These are phyloP conservation scores for Basidiobolus meristosporus DNA, from an alignment of 371 early-diverging fungal genomes.

Conservation along the genomic window DNA sequence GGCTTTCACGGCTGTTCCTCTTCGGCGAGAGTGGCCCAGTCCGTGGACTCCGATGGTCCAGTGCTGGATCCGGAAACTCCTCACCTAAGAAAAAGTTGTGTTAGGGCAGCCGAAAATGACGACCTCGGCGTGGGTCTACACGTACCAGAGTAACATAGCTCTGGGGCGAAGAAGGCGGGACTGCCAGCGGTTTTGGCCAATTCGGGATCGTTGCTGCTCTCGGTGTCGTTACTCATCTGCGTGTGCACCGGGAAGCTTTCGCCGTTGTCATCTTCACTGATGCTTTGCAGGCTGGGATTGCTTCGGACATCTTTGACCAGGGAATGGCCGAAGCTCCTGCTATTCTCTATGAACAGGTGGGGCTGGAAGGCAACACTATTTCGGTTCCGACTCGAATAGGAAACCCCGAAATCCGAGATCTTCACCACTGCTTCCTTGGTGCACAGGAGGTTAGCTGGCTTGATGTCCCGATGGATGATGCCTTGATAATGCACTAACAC, in stretches of 20 bases:
- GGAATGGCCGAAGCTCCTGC: no score
- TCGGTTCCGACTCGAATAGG: constrained; percentile 26
- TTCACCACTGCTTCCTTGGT: constrained; percentile 60
- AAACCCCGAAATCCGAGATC: constrained; percentile 92
- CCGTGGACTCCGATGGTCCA: constrained; percentile 9
- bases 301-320: no score
- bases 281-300: no score
- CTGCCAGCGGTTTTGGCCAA: constrained; percentile 90
- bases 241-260: no score
- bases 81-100: constrained; percentile 1
- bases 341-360: no score
- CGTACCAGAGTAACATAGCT: constrained; percentile 65
- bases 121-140: background rate
- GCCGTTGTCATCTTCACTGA: no score
- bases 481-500: constrained; percentile 70
- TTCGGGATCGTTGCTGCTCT: constrained; percentile 60
- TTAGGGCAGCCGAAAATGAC: background rate
- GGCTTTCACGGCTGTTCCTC: constrained; percentile 6
- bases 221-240: background rate
- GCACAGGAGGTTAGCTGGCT: constrained; percentile 79
- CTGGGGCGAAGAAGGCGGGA: constrained; percentile 96
- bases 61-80: constrained; percentile 1
- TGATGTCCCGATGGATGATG: constrained; percentile 89
- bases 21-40: constrained; percentile 4
- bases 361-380: background rate